Base-by-base conservation (phyloP, 208 protist genomes). In the Naegleria lovaniensis region DNA sequence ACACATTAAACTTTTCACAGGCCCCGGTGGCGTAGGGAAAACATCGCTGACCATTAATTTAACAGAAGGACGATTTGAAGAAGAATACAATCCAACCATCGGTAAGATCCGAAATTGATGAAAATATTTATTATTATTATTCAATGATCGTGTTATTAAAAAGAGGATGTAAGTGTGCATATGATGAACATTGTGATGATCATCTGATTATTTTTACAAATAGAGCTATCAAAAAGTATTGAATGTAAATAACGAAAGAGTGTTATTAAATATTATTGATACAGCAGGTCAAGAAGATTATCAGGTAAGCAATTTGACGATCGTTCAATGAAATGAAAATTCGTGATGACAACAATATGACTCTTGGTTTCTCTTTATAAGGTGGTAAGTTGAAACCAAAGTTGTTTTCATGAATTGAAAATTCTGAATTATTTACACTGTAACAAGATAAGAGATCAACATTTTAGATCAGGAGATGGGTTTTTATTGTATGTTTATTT, bases 41-140 rank as follows among this genome's bases (percentile, higher is more conserved):
- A 87, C 83, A 1, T 87, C 39, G 13, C 0, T 88, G 3, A 88
- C 85, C 0, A 22, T 51, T 19, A 7, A 58, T 43, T 39, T 88
- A 33, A 88, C 85, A 19, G 85, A 58, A 13, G 85, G 43, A n/a
- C 55, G 15, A 58, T 88, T 58, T 38, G 43, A 48, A 29, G 85
- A 55, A 88, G 43, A 88, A 29, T 88, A 88, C 85, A 88, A 88
- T 88, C 85, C 85, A 58, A 88, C 85, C 4, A 85, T 85, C 11
- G 40, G 83, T 85, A 48, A 29, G 29, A 33, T 85, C 36, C 7
- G 16, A 85, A 43, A 43, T 11, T 2, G 48, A 38, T 48, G 41
- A 58, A 51, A 52, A 36, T 75, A n/a, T 75, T 75, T 75, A 79
- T 36, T 29, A 67, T 67, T 67, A 67, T 67, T 67, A 67, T 67